Evolutionary conservation across 306 rosid genomes (phyloP), one percentile per base, ranked within the genome.

Genomic region (Pterocarpus macrocarpus): DNA sequence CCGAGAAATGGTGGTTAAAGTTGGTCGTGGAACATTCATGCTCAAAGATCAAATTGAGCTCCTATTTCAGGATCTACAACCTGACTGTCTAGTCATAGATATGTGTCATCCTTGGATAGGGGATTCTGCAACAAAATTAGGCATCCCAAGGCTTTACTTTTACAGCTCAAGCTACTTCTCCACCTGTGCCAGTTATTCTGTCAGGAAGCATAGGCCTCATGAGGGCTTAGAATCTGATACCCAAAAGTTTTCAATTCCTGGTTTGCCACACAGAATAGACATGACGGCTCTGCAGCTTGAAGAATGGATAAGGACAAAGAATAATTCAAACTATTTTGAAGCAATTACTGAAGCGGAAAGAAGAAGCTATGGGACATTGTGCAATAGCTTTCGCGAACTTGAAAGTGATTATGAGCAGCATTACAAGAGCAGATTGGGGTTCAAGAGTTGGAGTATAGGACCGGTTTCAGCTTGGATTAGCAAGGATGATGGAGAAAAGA

Each of bases 301-400:
- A 30, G 64, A 43, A 2, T 77, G 55, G 63, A 1, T 8, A 1
- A 83, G 71, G 69, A 34, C 33, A 1, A 30, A 55, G 64, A 52
- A 2, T 56, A 0, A 5, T 0, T 2, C 0, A 1, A 32, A 61
- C 0, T 15, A 9, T 7, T 14, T 34, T 83, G 52, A 52, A 77
- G 55, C n/a, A 55, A 36, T 77, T 7, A 64, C 4, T 44, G 70
- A 71, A 22, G 44, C 86, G 52, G 75, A 83, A 69, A 13, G 58
- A 11, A 77, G 14, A 77, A 83, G 82, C 75, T 83, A 83, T 77
- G 86, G 86, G 8, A n/a, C 86, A 1, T 32, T 83, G 16, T 83
- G 17, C 35, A 83, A 83, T 15, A 77, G 75, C 68, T 83, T 77
- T 55, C 64, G 64, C 12, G 86, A 77, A 33, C 86, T 77, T 3